Percentiles rank a stretch among this genome's conserved stretches.
phyloP scores from a whole-genome alignment of 805 yeast species.

The Tetrapisispora arboricola region DNA sequence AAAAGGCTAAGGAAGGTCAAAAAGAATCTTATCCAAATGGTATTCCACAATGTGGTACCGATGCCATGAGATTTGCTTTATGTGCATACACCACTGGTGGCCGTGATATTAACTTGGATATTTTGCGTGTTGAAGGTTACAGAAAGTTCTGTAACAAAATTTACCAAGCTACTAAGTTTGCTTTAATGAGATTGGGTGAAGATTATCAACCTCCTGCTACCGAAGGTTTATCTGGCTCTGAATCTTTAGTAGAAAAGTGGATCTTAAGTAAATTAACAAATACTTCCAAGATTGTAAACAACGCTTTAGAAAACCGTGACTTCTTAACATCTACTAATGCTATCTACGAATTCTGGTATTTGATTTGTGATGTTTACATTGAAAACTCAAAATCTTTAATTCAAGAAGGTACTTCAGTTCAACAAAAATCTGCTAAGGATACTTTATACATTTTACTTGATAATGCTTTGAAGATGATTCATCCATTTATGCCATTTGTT shows the following conservation, averaged over 20 bases:
- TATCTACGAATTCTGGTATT: conserved; percentile 90
- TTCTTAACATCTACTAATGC: conserved; percentile 81
- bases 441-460: conserved; percentile 90
- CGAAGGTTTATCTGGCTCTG: conserved; percentile 58
- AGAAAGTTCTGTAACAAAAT: conserved; percentile 99
- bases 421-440: conserved; percentile 84
- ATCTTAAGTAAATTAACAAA: conserved; percentile 75
- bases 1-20: conserved; percentile 82
- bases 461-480: conserved; percentile 81
- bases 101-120: conserved; percentile 93
- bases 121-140: conserved; percentile 95
- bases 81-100: conserved; percentile 99
- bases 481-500: conserved; percentile 96
- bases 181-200: conserved; percentile 81
- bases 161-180: conserved; percentile 97
- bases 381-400: conserved; percentile 93
- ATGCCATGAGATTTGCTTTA: conserved; percentile 93
- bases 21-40: conserved; percentile 86
- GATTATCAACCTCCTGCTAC: conserved; percentile 74
- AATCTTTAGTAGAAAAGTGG: conserved; percentile 93
- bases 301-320: conserved; percentile 70
- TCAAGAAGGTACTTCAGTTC: conserved; percentile 78
- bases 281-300: conserved; percentile 55
- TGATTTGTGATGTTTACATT: conserved; percentile 94
- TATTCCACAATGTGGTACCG: conserved; percentile 99